Evolutionary conservation across 768 basidiomycete genomes (phyloP).

Genomic region (Tulasnella sp.): DNA sequence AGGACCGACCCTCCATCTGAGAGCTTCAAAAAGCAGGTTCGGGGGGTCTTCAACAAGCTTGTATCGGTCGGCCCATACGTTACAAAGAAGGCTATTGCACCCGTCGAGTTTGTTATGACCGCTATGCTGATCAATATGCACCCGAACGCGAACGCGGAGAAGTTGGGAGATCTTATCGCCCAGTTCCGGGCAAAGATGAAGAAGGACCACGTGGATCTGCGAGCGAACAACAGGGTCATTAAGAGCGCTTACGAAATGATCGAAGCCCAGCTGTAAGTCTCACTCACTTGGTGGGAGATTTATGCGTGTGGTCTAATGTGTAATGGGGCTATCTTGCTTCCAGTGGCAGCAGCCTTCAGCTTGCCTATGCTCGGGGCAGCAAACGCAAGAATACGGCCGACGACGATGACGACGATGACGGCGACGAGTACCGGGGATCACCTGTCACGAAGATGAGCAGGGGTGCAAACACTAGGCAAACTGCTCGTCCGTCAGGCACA

Average conservation of each 20-base stretch:
- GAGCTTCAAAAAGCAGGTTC: constrained; percentile 32
- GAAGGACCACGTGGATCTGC: constrained; percentile 14
- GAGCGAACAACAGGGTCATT: constrained; percentile 18
- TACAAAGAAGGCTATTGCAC: constrained; percentile 45
- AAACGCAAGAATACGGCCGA: neutral
- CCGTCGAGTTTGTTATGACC: constrained; percentile 59
- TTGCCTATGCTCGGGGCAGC: neutral
- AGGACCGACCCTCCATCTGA: constrained; percentile 34
- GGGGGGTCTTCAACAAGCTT: constrained; percentile 43
- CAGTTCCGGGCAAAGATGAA: constrained; percentile 6
- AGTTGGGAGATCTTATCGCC: neutral
- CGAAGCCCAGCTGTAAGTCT: neutral
- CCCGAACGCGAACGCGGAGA: neutral
- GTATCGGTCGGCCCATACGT: constrained; percentile 38
- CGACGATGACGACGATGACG: constrained; percentile 3
- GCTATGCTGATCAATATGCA: constrained; percentile 44
- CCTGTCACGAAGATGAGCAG: constrained; percentile 8
- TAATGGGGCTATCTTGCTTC: neutral
- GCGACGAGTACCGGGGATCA: constrained; percentile 12
- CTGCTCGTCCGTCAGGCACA: neutral
- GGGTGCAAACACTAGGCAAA: neutral
- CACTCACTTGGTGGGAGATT: neutral
- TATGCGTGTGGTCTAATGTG: neutral
- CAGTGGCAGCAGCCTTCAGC: neutral
- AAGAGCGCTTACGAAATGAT: constrained; percentile 9